Conservation (phyloP, 2,329 filamentous ascomycete genomes). For the Salinomyces thailandicus region DNA sequence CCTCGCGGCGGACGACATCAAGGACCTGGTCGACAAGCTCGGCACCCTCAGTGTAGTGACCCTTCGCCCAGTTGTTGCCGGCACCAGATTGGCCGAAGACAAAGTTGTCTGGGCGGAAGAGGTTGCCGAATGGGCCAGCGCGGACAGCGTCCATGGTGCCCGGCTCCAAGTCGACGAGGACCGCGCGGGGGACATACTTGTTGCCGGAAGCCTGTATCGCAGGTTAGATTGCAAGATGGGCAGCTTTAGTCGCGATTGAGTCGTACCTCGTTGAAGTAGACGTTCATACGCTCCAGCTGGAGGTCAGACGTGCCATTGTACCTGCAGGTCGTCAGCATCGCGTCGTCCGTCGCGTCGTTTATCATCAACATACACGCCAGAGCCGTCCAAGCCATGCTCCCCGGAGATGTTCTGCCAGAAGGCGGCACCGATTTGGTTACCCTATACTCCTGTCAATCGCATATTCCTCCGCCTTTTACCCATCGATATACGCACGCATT, state of each 20-base stretch:
- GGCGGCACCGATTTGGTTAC: constrained; percentile 99
- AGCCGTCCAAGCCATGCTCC: constrained; percentile 90
- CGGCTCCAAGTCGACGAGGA: constrained; percentile 98
- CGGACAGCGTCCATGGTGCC: constrained; percentile 99
- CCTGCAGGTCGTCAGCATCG: constrained; percentile 39
- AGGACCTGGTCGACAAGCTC: constrained; percentile 97
- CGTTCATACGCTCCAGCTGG: constrained; percentile 99
- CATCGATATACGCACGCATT: constrained; percentile 67
- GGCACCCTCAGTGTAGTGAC: constrained; percentile 99
- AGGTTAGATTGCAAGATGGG: constrained; percentile 21
- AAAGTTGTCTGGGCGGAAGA: constrained; percentile 99
- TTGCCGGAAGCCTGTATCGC: constrained; percentile 72
- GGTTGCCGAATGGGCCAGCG: constrained; percentile 93
- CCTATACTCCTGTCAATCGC: constrained; percentile 44
- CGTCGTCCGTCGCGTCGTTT: not conserved
- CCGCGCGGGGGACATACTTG: constrained; percentile 98
- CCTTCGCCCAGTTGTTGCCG: constrained; percentile 99
- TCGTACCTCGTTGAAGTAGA: constrained; percentile 90
- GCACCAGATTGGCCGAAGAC: constrained; percentile 99
- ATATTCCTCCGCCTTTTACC: constrained; percentile 10
- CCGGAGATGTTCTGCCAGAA: constrained; percentile 67
- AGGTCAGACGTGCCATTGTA: constrained; percentile 98
- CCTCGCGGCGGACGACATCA: constrained; percentile 96
- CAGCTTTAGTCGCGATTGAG: constrained; percentile 3
- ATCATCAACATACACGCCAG: constrained; percentile 66